Evolutionary conservation across 331 rosid genomes (phyloP), one percentile per base, ranked within the genome.

Genomic region (Phaseolus coccineus): DNA sequence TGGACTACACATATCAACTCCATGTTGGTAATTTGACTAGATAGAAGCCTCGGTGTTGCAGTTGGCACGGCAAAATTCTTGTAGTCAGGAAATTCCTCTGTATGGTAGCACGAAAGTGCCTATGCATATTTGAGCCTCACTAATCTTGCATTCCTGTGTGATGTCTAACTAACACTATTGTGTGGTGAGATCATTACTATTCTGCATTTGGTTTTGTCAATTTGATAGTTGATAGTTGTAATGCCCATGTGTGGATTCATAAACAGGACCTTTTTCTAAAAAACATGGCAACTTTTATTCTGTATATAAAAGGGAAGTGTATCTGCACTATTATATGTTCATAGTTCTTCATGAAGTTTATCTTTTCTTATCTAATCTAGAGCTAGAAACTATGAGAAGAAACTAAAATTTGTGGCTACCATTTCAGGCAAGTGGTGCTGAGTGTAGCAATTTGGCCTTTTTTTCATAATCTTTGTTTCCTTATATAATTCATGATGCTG

Each of bases 191-290:
- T 44, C 59, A 19, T n/a, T 71, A 15, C 6, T 57, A 19, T 65
- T 77, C 39, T 55, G 5, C 4, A 0, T 66, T 66, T 57, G 79
- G 51, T 66, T 35, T 59, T 78, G 39, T 67, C 44, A 37, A 52
- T 16, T 28, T 78, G 24, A 64, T 69, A 28, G 24, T 70, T 63
- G 51, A 37, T 74, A 76, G 74, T n/a, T 77, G 39, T 73, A 37
- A 68, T 62, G 25, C 72, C 7, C 28, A 28, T 44, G 7, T 48
- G 64, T 15, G 50, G 80, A 75, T 78, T 44, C 15, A 55, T 46
- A 25, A 53, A 40, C 52, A 28, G 2, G 6, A 55, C 28, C 57
- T 62, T 78, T 55, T 69, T 30, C 48, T n/a, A 35, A 52, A 40
- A 73, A 77, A n/a, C 22, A n/a, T 12, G 8, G 12, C 28, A 77